phyloP scores from a whole-genome alignment of 1,284 basidiomycete species.

The Sutorius eximius region DNA sequence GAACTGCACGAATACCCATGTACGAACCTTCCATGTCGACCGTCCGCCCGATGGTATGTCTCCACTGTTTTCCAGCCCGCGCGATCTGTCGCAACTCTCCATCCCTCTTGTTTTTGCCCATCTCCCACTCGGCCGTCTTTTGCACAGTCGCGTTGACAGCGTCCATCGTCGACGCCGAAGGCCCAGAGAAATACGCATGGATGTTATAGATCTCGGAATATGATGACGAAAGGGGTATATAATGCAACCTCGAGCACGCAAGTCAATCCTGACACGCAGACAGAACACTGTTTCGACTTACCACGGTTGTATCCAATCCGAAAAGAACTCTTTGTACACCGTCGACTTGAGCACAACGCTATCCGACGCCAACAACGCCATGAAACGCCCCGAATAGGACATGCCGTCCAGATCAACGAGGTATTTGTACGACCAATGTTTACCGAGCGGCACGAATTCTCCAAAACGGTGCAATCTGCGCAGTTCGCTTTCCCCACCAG shows the following conservation, averaged over 20 bases:
- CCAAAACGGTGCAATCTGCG: conserved; percentile 71
- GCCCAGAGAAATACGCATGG: conserved; percentile 86
- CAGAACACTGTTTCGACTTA: conserved; percentile 37
- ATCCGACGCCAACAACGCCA: conserved; percentile 84
- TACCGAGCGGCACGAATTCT: conserved; percentile 76
- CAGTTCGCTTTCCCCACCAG: conserved; percentile 78
- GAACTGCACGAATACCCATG: background rate
- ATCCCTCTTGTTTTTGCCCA: conserved; percentile 64
- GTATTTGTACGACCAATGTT: conserved; percentile 92
- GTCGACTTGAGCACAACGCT: conserved; percentile 88
- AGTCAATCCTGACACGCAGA: background rate
- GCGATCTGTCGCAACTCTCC: conserved; percentile 78
- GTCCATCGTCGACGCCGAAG: conserved; percentile 58
- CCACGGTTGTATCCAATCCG: conserved; percentile 84
- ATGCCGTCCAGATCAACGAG: conserved; percentile 90
- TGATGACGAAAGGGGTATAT: conserved; percentile 82
- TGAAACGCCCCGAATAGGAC: conserved; percentile 90
- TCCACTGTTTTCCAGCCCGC: conserved; percentile 87
- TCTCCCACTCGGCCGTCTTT: conserved; percentile 25
- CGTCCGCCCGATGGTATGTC: conserved; percentile 73
- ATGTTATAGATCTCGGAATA: conserved; percentile 93
- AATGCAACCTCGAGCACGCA: conserved; percentile 73
- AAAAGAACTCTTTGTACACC: conserved; percentile 88
- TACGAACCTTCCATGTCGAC: conserved; percentile 85
- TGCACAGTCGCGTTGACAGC: conserved; percentile 44